These are phyloP conservation scores for Ostreobium quekettii DNA, from an alignment of 139 green algal species.

Conservation along the genomic window DNA sequence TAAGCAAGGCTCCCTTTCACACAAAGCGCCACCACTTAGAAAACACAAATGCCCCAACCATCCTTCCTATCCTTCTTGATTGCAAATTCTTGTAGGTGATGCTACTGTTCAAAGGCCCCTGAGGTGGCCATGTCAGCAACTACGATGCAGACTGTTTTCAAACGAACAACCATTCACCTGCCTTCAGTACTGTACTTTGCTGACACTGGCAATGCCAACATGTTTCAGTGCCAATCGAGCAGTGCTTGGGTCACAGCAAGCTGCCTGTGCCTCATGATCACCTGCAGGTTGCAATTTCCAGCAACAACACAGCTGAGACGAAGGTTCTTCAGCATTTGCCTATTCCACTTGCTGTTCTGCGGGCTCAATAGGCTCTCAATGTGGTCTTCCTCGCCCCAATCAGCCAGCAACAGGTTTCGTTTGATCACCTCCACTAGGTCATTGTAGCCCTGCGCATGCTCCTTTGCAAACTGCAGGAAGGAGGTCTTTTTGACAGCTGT, in stretches of 20 bases:
- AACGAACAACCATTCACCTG: too few relatives aligned
- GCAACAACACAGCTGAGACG: conserved; percentile 36
- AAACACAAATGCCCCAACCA: too few relatives aligned
- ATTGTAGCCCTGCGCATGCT: conserved; percentile 85
- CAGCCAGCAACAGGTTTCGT: conserved; percentile 79
- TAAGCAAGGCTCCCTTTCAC: conserved; percentile 5
- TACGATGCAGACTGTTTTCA: too few relatives aligned
- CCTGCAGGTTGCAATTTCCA: conserved; percentile 23
- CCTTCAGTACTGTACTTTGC: too few relatives aligned
- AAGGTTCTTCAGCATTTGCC: conserved; percentile 72
- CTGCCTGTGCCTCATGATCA: neutral
- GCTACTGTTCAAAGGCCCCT: too few relatives aligned
- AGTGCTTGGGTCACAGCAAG: neutral
- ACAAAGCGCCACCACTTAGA: too few relatives aligned
- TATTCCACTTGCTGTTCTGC: conserved; percentile 43
- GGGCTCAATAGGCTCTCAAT: conserved; percentile 67
- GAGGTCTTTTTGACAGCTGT: conserved; percentile 31
- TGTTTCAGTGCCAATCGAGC: neutral
- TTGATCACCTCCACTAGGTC: conserved; percentile 66
- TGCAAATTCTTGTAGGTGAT: too few relatives aligned
- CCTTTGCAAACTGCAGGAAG: conserved; percentile 65
- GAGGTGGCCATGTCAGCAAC: too few relatives aligned
- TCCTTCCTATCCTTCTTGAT: too few relatives aligned
- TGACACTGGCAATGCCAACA: neutral
- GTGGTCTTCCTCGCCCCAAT: conserved; percentile 85